Percentiles rank a stretch among this genome's conserved stretches.
Evolutionary conservation across 495 filamentous ascomycete species (phyloP).

Genomic region (Aspergillus nanangensis): DNA sequence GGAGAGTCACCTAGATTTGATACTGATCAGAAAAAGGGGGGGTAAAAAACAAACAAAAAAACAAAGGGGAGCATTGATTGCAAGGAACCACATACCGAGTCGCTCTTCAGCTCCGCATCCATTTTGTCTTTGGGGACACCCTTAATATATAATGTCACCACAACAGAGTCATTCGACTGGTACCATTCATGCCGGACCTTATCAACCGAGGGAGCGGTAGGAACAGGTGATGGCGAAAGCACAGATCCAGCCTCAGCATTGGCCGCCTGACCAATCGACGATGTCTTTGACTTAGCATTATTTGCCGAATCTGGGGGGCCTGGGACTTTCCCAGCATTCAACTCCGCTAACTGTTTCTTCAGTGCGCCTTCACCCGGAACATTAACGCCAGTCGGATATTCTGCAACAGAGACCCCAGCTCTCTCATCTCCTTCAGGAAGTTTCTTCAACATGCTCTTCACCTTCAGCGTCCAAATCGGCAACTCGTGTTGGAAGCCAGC

Average conservation of each 20-base stretch:
- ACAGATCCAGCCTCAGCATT: slow-evolving; percentile 12
- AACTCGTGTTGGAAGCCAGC: slow-evolving; percentile 46
- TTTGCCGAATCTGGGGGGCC: no score
- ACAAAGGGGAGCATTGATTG: no score
- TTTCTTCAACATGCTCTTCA: slow-evolving; percentile 44
- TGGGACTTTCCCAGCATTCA: slow-evolving; percentile 22
- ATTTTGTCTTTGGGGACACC: slow-evolving; percentile 62
- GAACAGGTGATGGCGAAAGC: slow-evolving; percentile 1
- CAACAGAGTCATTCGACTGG: slow-evolving; percentile 61
- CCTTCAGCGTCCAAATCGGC: slow-evolving; percentile 59
- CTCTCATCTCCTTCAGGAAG: slow-evolving; percentile 57
- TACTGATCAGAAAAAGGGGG: no score
- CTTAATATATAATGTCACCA: slow-evolving; percentile 68
- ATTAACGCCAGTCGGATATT: slow-evolving; percentile 56
- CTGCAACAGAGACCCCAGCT: slow-evolving; percentile 51
- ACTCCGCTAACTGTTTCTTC: slow-evolving; percentile 27
- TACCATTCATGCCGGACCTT: slow-evolving; percentile 82
- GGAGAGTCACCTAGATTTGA: slow-evolving; percentile 49
- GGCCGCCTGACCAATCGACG: not conserved
- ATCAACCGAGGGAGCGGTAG: slow-evolving; percentile 13
- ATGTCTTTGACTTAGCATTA: not conserved
- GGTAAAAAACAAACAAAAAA: no score
- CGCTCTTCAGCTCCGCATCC: slow-evolving; percentile 50
- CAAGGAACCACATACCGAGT: slow-evolving; percentile 46
- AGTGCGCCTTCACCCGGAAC: slow-evolving; percentile 37